Percentiles rank a stretch among this genome's conserved stretches.
phyloP scores from a whole-genome alignment of 192 early-diverging fungal genomes.

The Coemansia furcata region DNA sequence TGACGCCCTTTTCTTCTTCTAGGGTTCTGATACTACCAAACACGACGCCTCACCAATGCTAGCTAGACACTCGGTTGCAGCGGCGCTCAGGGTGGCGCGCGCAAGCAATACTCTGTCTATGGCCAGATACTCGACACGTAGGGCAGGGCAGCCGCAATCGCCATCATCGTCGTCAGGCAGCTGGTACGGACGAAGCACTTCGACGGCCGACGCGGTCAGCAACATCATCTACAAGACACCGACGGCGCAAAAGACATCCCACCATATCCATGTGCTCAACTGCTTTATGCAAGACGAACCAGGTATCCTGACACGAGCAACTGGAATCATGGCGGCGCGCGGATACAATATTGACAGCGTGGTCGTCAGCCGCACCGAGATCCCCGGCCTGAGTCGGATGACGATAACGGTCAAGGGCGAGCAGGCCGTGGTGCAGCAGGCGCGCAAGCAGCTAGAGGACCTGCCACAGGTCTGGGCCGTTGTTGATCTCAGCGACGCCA shows the following conservation, averaged over 20 bases:
- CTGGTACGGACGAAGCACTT: slow-evolving; percentile 20
- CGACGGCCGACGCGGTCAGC: slow-evolving; percentile 46
- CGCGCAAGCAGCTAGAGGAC: slow-evolving; percentile 89
- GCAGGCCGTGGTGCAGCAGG: slow-evolving; percentile 82
- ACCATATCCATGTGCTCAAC: slow-evolving; percentile 76
- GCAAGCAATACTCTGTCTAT: slow-evolving; percentile 4
- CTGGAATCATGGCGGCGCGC: slow-evolving; percentile 87
- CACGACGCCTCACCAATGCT: slow-evolving; percentile 5
- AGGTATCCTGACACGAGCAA: slow-evolving; percentile 73
- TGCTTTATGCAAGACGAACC: slow-evolving; percentile 91
- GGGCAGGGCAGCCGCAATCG: slow-evolving; percentile 4
- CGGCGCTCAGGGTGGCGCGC: slow-evolving; percentile 15
- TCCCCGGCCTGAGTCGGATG: slow-evolving; percentile 88
- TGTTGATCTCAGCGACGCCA: slow-evolving; percentile 87
- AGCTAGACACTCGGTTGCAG: slow-evolving; percentile 14
- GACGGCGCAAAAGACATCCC: slow-evolving; percentile 47
- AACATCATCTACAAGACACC: slow-evolving; percentile 52
- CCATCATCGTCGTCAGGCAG: slow-evolving; percentile 4
- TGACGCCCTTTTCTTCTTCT: not conserved
- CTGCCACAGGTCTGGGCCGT: slow-evolving; percentile 96
- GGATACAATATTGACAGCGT: slow-evolving; percentile 98
- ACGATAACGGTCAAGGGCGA: slow-evolving; percentile 92
- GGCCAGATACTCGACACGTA: slow-evolving; percentile 7
- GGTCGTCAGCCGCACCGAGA: slow-evolving; percentile 95
- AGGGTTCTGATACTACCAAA: not conserved